phyloP scores from a whole-genome alignment of 768 basidiomycete genomes.

The Hericium coralloides region DNA sequence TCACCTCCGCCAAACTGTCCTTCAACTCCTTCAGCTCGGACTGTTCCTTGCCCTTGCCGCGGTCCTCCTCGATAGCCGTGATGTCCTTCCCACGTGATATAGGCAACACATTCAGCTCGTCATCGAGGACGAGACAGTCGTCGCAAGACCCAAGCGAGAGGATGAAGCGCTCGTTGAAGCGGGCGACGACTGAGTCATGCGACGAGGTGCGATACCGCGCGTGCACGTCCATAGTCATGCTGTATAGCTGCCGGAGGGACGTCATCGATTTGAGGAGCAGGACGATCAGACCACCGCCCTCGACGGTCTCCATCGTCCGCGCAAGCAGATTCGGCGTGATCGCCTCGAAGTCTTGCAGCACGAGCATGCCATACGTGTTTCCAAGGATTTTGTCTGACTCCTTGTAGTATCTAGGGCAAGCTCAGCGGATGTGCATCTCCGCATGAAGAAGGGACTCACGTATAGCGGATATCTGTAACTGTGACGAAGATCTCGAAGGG shows the following conservation, averaged over 20 bases:
- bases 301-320: constrained; percentile 95
- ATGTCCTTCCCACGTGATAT: constrained; percentile 95
- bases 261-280: constrained; percentile 92
- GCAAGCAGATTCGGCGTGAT: constrained; percentile 96
- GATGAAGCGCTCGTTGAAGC: constrained; percentile 99
- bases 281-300: constrained; percentile 88
- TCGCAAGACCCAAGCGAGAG: constrained; percentile 89
- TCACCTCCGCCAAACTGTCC: constrained; percentile 68
- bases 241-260: constrained; percentile 84
- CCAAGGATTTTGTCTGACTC: constrained; percentile 96
- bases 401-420: constrained; percentile 70
- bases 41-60: constrained; percentile 43
- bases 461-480: constrained; percentile 98
- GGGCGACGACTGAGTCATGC: constrained; percentile 80
- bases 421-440: background rate
- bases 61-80: constrained; percentile 44
- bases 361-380: constrained; percentile 95
- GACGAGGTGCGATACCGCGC: constrained; percentile 88
- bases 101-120: constrained; percentile 95
- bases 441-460: constrained; percentile 38
- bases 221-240: constrained; percentile 94
- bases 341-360: constrained; percentile 97
- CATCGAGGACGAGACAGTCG: constrained; percentile 91
- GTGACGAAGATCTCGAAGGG: constrained; percentile 98
- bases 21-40: constrained; percentile 72